Evolutionary conservation across 305 asterid genomes (phyloP), one percentile per base, ranked within the genome.

Genomic region (Fraxinus nigra): DNA sequence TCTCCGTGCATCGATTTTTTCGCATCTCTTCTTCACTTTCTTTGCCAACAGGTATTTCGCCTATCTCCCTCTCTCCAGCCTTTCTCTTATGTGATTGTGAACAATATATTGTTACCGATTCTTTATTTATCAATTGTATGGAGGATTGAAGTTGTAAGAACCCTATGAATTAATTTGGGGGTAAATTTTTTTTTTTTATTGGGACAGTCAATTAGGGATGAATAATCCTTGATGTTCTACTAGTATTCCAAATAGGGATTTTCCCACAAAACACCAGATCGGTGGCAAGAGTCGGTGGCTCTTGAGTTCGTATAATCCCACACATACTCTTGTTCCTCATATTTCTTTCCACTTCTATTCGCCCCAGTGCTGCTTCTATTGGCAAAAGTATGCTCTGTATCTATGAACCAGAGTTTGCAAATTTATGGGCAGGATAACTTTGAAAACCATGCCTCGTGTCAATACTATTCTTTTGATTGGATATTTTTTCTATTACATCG

Each of bases 261-360:
- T 51, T 14, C 61, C 61, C 7, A 51, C 61, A 51, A 16, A 51
- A 51, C 61, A 51, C 61, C 61, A 48, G 61, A 48, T 48, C 18
- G 20, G 61, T 48, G 61, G 7, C 61, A 14, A 48, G 61, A 48
- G 18, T 77, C 86, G 43, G 83, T 76, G 67, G 84, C 83, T 77
- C 89, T 89, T 38, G 93, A 85, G 82, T 85, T 91, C 85, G 92
- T 87, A 73, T 91, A 98, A 65, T 92, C 97, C 99, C 99, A 94
- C 84, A 82, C 74, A 81, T 84, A 95, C 88, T 95, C 98, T 87
- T 95, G 97, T 90, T 94, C 99, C 89, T 94, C 99, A 8, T 94
- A 88, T 87, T 94, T 89, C 87, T 93, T 93, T 98, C 98, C 94
- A 92, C 91, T 93, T 84, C 77, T 88, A 77, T 84, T 86, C 86